These are phyloP conservation scores for Nicotiana knightiana DNA, from an alignment of 257 asterid genomes.

Conservation along the genomic window DNA sequence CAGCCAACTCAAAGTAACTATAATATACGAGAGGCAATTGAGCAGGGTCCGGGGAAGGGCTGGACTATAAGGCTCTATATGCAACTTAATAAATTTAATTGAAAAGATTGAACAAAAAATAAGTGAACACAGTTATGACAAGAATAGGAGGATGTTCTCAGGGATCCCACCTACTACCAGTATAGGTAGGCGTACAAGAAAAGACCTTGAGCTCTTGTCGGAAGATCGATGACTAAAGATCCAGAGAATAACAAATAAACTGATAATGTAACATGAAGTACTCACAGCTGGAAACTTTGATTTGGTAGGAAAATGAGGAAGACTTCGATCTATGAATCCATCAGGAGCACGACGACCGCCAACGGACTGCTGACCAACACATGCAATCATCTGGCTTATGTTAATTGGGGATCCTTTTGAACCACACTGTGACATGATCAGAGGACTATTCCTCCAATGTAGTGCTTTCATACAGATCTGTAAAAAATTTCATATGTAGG, in stretches of 20 bases:
- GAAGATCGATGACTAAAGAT: background rate
- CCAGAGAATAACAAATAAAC: background rate
- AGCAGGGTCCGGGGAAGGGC: too few species aligned
- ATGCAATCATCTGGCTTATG: conserved; percentile 97
- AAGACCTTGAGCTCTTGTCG: conserved; percentile 2
- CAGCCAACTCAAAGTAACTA: background rate
- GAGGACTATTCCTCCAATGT: conserved; percentile 93
- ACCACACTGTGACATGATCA: conserved; percentile 97
- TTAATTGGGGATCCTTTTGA: conserved; percentile 96
- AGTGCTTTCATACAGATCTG: conserved; percentile 77
- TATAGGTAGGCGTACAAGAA: background rate
- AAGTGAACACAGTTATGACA: too few species aligned
- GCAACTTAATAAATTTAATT: too few species aligned
- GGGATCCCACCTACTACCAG: background rate
- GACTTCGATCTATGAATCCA: conserved; percentile 89
- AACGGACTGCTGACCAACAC: conserved; percentile 95
- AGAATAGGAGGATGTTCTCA: too few species aligned
- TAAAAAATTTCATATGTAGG: conserved; percentile 7
- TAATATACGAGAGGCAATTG: background rate
- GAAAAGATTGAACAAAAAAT: too few species aligned
- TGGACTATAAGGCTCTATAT: too few species aligned
- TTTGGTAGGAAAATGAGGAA: conserved; percentile 81
- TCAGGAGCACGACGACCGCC: conserved; percentile 97
- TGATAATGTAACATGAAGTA: background rate
- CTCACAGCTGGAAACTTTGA: conserved; percentile 89